Evolutionary conservation across 129 eudicot genomes (phyloP).

Genomic region (Pseudognaphalium luteoalbum): DNA sequence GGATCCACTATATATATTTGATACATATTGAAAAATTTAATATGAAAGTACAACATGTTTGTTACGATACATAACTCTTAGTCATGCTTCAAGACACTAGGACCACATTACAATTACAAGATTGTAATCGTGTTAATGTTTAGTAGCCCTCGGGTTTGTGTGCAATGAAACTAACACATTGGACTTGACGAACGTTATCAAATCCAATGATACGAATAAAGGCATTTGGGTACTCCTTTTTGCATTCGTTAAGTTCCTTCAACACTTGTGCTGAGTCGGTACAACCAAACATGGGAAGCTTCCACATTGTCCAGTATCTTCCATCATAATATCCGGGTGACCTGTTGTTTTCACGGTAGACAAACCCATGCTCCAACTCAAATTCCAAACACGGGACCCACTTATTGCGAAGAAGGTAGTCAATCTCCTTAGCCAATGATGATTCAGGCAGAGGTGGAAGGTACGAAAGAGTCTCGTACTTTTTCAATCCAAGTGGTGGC

Average conservation of each 20-base stretch:
- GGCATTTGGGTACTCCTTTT: constrained; percentile 12
- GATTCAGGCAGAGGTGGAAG: constrained; percentile 39
- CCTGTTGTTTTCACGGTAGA: constrained; percentile 46
- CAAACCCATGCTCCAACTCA: constrained; percentile 22
- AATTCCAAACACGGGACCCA: constrained; percentile 75
- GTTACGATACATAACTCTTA: too few species aligned
- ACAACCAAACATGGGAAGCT: constrained; percentile 36
- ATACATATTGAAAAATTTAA: too few species aligned
- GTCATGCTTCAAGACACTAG: neutral
- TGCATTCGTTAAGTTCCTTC: constrained; percentile 27
- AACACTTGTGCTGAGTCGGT: constrained; percentile 39
- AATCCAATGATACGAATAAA: constrained; percentile 54
- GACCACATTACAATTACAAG: neutral
- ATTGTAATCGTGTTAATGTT: neutral
- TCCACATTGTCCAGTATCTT: constrained; percentile 76
- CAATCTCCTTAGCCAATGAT: constrained; percentile 33
- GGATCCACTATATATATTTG: too few species aligned
- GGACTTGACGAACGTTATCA: constrained; percentile 29
- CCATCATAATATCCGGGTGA: constrained; percentile 65
- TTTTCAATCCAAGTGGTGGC: constrained; percentile 51
- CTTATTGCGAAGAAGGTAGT: constrained; percentile 14
- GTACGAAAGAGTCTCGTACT: constrained; percentile 62
- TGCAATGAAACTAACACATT: constrained; percentile 15
- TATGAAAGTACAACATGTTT: too few species aligned
- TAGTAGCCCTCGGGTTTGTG: neutral